Evolutionary conservation across 306 rosid genomes (phyloP), one percentile per base, ranked within the genome.

Genomic region (Cicer judaicum): DNA sequence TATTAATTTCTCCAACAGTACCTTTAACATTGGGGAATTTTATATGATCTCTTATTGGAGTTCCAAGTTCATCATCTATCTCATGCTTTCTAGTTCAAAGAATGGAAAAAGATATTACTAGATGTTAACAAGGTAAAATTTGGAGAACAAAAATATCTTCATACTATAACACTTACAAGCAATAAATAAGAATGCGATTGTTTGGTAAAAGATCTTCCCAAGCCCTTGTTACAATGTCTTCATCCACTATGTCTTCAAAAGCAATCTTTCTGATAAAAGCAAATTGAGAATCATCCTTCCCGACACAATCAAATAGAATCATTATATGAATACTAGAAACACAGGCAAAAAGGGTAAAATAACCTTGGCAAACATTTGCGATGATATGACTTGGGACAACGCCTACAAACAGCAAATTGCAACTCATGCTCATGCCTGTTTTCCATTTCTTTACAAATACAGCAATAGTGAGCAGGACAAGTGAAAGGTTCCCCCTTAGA

Each of bases 341-440:
- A 44, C 53, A 75, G 21, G 48, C 15, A 75, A 70, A 68, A 64
- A 21, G 36, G 64, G 41, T 19, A 55, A 68, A 47, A 77, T 55
- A 74, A 91, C 98, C 90, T 84, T 46, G 99, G 99, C 83, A 94
- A 81, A 85, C 99, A 94, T 87, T 92, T 92, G 75, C 91, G 86
- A 55, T 94, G 99, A 77, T 92, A 94, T 7, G 99, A 83, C 78
- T 55, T 87, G 53, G 99, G 97, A 78, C 99, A 94, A 24, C 99
- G 99, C 86, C 99, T 83, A 74, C 97, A 94, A 16, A 94, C 89
- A 66, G 99, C 95, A 87, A 94, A 90, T 71, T 87, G 95, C 36
- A 87, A 54, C 34, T 87, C 87, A 13, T 14, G 78, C 69, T 80
- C 74, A 49, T 84, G 78, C 80, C 86, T 92, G 75, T 92, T 82